Evolutionary conservation across 345 rosid species (phyloP), one percentile per base, ranked within the genome.

Genomic region (Hypericum androsaemum): DNA sequence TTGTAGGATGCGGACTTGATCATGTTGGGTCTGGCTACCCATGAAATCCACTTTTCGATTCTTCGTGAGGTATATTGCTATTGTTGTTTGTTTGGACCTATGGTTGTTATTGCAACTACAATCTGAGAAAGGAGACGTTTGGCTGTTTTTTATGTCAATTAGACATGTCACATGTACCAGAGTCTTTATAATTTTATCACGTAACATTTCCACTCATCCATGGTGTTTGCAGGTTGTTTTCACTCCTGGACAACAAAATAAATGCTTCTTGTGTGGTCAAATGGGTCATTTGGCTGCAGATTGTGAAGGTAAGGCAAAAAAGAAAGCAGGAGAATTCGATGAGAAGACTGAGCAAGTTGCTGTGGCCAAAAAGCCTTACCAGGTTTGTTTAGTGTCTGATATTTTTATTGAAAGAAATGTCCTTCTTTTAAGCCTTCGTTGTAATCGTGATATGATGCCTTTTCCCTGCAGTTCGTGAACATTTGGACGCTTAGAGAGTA

Each of bases 11-110:
- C 98, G 0, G 98, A 92, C 79, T 67, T 92, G 64, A 92, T 92
- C 50, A 88, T 92, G 98, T 76, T 92, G 73, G 94, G 82, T 52
- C 68, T 92, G 81, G 98, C 98, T 50, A 80, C 98, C 36, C 98
- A 92, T 61, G 97, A 92, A 66, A 62, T 83, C 65, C 94, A 92
- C 67, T 78, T 88, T 65, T 92, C 98, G 35, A 85, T 92, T 69
- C 97, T 92, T 63, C 77, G 98, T 56, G 97, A 92, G 98, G 98
- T 92, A 43, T 50, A 76, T 50, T 45, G 36, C 17, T 35, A 28
- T 53, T 12, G 9, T 2, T 47, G 13, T 10, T 7, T 14, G 15
- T 22, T 11, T 28, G 14, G 40, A 9, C 12, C 0, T 5, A 11
- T 17, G 7, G 53, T 28, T 50, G 38, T 36, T 7, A 17, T 9